These are phyloP conservation scores for Podaxis mareebaensis DNA, from an alignment of 768 basidiomycete genomes.

Conservation along the genomic window DNA sequence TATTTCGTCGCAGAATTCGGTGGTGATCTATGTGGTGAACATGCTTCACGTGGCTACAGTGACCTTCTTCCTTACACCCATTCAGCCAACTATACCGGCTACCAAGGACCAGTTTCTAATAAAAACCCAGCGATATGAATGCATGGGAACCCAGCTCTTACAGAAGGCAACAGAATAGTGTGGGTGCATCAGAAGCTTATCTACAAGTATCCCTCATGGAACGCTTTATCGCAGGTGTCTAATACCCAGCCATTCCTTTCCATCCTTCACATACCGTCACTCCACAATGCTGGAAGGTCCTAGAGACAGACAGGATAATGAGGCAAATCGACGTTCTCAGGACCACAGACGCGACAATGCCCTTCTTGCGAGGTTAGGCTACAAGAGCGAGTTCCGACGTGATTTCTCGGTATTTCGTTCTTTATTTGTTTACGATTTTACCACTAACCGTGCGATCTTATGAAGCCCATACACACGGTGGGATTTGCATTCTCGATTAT, in stretches of 20 bases:
- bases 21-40: too few species aligned
- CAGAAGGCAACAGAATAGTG: background rate
- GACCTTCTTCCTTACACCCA: too few species aligned
- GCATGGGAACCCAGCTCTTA: background rate
- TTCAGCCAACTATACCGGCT: background rate
- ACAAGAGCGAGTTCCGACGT: constrained; percentile 57
- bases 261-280: background rate
- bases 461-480: constrained; percentile 50
- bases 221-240: background rate
- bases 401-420: constrained; percentile 52
- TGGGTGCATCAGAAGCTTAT: background rate
- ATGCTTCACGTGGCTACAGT: too few species aligned
- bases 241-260: too few species aligned
- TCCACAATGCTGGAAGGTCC: background rate
- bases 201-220: background rate
- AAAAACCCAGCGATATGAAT: background rate
- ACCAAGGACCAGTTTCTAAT: background rate
- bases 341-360: constrained; percentile 12
- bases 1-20: too few species aligned
- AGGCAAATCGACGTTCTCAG: background rate
- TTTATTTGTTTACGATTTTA: background rate
- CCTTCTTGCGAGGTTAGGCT: constrained; percentile 46
- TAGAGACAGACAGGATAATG: background rate
- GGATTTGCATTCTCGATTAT: constrained; percentile 62
- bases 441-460: background rate